Base-by-base conservation (phyloP, 768 basidiomycete genomes). In the Chalciporus piperatus region DNA sequence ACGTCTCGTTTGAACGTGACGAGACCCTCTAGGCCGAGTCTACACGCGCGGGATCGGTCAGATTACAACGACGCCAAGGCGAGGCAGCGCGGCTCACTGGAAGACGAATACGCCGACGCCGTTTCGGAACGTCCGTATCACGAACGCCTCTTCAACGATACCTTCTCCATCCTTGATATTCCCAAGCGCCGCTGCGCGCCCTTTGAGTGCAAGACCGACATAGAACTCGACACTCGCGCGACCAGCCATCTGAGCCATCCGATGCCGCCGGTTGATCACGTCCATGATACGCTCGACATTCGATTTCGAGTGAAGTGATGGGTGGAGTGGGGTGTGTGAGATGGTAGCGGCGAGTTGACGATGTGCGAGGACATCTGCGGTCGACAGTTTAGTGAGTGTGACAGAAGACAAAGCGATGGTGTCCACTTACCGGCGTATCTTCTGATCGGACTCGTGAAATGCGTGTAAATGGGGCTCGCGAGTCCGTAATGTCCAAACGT, bases 211-310 rank as follows among this genome's bases (percentile, higher is more conserved):
- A 14, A 99, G 73, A 0, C 96, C 95, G 23, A 98, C 94, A 61
- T 97, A 98, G 59, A 98, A 99, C 70, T 99, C 96, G 28, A 98
- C 88, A 65, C 92, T 96, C 0, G 97, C 97, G 13, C 97, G 79
- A 4, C 95, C 85, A 0, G 97, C 97, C 89, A 95, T 96, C 64
- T 99, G 97, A 0, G 97, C 97, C 82, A 96, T 89, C 23, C 96
- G 81, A 67, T 99, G 96, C 16, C 95, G 80, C 39, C 85, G 81
- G 62, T 98, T 99, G 46, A 98, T 88, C 20, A 89, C 84, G 50
- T 85, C 86, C 56, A 98, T 70, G 7, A 89, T 80, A 17, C 85
- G 83, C 65, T 98, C 97, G 3, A 98, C 90, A 60, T 92, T 85
- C 13, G 80, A 67, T 66, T 94, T 92, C 0, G 92, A 92, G 61